Base-by-base conservation (phyloP, 306 rosid species). In the Benincasa hispida region DNA sequence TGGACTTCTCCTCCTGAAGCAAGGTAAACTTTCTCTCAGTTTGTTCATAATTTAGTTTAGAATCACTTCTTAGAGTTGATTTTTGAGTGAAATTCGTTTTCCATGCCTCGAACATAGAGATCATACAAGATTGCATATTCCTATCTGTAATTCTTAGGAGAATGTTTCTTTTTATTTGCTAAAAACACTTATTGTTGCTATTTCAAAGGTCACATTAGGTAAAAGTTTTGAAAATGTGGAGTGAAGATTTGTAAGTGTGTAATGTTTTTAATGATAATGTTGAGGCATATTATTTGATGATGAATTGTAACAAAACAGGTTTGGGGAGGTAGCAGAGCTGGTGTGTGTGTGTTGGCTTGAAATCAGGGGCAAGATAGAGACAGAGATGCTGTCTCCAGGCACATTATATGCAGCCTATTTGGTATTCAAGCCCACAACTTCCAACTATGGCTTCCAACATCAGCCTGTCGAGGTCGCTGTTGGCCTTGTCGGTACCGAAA, bases 321-420 rank as follows among this genome's bases (percentile, higher is more conserved):
- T 90, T 78, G 74, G 57, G 27, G 93, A 90, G 86, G 88, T 86
- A 51, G 97, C 92, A 1, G 87, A 88, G 81, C 91, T 92, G 17
- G 15, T 82, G 1, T 7, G 66, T 4, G 96, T 90, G 55, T 90
- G 97, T 27, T 92, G 97, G 96, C 80, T 92, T 59, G 96, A 92
- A 76, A 86, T 92, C 21, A 79, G 85, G 4, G 96, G 96, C 19
- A 54, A 77, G 78, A 84, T 90, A 3, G 82, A 73, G 18, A 80
- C 76, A 4, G 0, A 76, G 15, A 76, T 84, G 84, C 72, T 92
- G 55, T 88, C 97, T 14, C 83, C 86, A 1, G 45, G 75, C 2
- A 92, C 97, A 1, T 0, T 65, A 42, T 92, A 90, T 42, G 77
- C 87, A 12, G 93, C 89, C 14, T 88, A 86, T 61, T 84, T 92